Base-by-base conservation (phyloP, 768 basidiomycete species). In the Phanerochaete sordida region DNA sequence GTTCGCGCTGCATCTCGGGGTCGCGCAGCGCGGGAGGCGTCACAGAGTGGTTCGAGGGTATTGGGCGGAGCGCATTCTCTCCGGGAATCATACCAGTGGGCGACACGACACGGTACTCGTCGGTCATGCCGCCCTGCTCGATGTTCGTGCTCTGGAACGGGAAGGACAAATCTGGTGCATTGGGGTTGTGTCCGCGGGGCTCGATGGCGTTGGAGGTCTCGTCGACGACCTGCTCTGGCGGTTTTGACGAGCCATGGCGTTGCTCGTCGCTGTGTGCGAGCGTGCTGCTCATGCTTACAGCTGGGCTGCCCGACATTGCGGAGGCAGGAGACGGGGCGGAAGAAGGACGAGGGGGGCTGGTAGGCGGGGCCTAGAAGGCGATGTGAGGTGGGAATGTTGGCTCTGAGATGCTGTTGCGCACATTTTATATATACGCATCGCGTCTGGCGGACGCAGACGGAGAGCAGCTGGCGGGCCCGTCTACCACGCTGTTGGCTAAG, bases 1-100 rank as follows among this genome's bases (percentile, higher is more conserved):
- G 65, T 48, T 62, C 65, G 8, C 69, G 66, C 24, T 71, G 75
- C 55, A 76, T 76, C 56, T 77, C 75, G 1, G 69, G 71, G 30
- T 75, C 74, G 12, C 65, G 65, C n/a, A 70, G 60, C 28, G 64
- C 62, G 16, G 52, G 54, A 21, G 69, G 64, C 45, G 54, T 30
- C 39, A 64, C 45, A 55, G 68, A 62, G 58, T 70, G 43, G 50
- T 59, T 61, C 43, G 72, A 67, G 30, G 73, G 67, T 30, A 71
- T 62, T 0, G 69, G 70, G 4, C 68, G 68, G 11, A 75, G 67
- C 3, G 70, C 73, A 30, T 61, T 54, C 48, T 65, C 61, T 11
- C 69, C 69, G 21, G 67, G 66, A 23, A 74, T 62, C 59, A 69
- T 65, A 49, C 75, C 75, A 13, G 69, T 68, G 3, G 59, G 62